Base-by-base conservation (phyloP, 805 yeast species). In the Kodamaea laetipori region DNA sequence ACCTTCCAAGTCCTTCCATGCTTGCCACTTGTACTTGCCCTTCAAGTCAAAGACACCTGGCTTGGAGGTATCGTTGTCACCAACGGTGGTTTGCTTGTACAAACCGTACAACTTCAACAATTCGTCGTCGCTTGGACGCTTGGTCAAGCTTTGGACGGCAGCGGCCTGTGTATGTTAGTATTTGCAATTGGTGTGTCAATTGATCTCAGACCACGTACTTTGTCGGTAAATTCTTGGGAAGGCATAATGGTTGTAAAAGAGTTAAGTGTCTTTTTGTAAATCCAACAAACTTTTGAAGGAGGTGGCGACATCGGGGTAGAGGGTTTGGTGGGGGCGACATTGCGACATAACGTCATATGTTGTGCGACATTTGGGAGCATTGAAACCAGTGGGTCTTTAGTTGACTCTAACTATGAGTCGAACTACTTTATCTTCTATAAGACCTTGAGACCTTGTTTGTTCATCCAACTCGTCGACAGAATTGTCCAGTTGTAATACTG, bases 11-110 rank as follows among this genome's bases (percentile, higher is more conserved):
- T 81, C 82, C 58, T 84, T 84, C 98, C 98, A 94, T 6, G 98
- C 79, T 63, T 90, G 92, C 98, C 98, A 94, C 77, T 94, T 94
- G 80, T 87, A 86, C 71, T 95, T 90, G 55, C 92, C 97, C 74
- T 86, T 89, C 73, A 94, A 78, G 71, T 90, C 95, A 66, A 94
- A 88, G 47, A 86, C 70, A 51, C 97, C 94, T 43, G 99, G 99
- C 73, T 88, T 87, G 44, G 77, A 73, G 49, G 96, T 86, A 53
- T 66, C 67, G 78, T 89, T 89, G 78, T 94, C 99, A 53, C 99
- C 99, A 45, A 84, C 85, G 26, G 97, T 92, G 56, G 98, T 96
- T 74, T 94, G 99, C 72, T 94, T 94, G 84, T 77, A 94, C 57
- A 94, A 77, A 38, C 92, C 97, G 73, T 94, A 94, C 58, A 94